These are phyloP conservation scores for Symbiodinium natans DNA, from an alignment of 73 alveolate genomes.

Conservation along the genomic window DNA sequence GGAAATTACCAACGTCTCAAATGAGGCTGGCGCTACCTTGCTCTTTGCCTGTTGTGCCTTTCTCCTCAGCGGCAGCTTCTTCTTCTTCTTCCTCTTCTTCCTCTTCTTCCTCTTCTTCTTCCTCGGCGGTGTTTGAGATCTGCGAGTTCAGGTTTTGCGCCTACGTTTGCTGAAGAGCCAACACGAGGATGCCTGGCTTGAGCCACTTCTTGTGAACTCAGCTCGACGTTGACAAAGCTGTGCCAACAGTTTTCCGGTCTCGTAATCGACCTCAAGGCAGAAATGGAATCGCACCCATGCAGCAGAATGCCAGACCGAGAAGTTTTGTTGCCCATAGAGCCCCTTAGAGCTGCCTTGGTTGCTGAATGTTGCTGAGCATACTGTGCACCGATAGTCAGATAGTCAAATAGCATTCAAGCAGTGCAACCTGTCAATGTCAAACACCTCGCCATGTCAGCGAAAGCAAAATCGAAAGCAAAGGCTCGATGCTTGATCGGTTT, in stretches of 20 bases:
- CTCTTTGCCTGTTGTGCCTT: not conserved
- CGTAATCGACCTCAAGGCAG: not conserved
- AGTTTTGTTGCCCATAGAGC: too few relatives aligned
- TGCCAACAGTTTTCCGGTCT: not conserved
- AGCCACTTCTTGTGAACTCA: not conserved
- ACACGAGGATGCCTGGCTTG: conserved; percentile 17
- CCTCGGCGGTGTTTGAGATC: too few relatives aligned
- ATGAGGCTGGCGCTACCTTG: conserved; percentile 2
- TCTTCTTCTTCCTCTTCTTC: too few relatives aligned
- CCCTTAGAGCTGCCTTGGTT: too few relatives aligned
- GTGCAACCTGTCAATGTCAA: not conserved
- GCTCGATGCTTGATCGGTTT: not conserved
- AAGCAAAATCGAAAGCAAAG: conserved; percentile 74
- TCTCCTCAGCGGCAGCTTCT: too few relatives aligned
- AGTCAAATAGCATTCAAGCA: not conserved
- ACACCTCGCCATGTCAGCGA: conserved; percentile 50
- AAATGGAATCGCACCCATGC: not conserved
- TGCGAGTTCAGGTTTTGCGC: conserved; percentile 60
- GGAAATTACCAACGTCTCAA: conserved; percentile 68
- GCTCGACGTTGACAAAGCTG: not conserved
- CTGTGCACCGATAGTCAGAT: too few relatives aligned
- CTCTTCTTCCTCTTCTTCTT: too few relatives aligned
- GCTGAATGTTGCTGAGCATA: too few relatives aligned
- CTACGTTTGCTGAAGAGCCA: conserved; percentile 80
- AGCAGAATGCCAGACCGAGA: not conserved